Evolutionary conservation across 2,329 filamentous ascomycete genomes (phyloP).

Genomic region (Chaetothyriales sp.): DNA sequence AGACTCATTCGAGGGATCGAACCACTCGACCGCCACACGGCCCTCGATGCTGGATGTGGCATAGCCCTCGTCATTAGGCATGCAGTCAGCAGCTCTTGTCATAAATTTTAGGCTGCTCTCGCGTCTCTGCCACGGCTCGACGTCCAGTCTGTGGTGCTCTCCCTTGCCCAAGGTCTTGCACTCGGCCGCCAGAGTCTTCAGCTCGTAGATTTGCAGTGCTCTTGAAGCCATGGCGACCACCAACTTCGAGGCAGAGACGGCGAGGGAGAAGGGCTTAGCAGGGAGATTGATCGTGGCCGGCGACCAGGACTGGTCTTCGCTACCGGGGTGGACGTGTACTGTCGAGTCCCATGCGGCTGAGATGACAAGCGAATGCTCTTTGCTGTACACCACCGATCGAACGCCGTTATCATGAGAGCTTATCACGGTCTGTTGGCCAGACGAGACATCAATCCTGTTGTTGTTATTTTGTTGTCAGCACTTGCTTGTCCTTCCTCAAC

Average conservation of each 20-base stretch:
- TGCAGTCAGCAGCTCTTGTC: slow-evolving; percentile 81
- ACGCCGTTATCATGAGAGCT: slow-evolving; percentile 68
- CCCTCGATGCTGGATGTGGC: slow-evolving; percentile 87
- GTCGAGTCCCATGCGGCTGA: slow-evolving; percentile 91
- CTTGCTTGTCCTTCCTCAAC: background rate
- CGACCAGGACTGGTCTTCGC: slow-evolving; percentile 24
- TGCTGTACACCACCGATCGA: slow-evolving; percentile 69
- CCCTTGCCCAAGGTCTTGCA: slow-evolving; percentile 32
- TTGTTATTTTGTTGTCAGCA: slow-evolving; percentile 19
- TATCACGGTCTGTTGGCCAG: slow-evolving; percentile 56
- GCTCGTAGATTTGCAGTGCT: slow-evolving; percentile 87
- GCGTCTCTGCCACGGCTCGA: slow-evolving; percentile 79
- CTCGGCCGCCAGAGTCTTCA: slow-evolving; percentile 48
- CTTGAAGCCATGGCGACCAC: slow-evolving; percentile 93
- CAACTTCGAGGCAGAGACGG: slow-evolving; percentile 62
- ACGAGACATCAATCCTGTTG: slow-evolving; percentile 52
- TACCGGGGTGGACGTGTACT: slow-evolving; percentile 64
- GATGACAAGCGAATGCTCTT: slow-evolving; percentile 60
- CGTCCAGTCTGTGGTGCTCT: slow-evolving; percentile 23
- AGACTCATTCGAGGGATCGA: slow-evolving; percentile 73
- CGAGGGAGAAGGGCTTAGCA: slow-evolving; percentile 78
- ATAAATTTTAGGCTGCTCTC: slow-evolving; percentile 94
- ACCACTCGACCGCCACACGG: slow-evolving; percentile 93
- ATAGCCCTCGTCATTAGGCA: slow-evolving; percentile 93
- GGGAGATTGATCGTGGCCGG: slow-evolving; percentile 58